phyloP scores from a whole-genome alignment of 2,329 filamentous ascomycete species.

The Hypoxylon sp. region DNA sequence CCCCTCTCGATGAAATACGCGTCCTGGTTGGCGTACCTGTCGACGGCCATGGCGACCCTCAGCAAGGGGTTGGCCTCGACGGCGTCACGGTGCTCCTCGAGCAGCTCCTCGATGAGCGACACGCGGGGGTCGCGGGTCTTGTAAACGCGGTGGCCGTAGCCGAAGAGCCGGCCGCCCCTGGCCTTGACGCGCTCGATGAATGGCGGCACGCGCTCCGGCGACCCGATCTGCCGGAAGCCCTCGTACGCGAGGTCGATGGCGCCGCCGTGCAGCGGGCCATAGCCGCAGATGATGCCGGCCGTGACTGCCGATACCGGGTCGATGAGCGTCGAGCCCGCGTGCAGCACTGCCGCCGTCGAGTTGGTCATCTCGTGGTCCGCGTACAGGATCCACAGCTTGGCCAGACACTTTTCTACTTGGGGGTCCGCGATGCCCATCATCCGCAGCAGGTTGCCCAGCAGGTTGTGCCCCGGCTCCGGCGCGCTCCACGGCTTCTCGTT shows the following conservation, averaged over 20 bases:
- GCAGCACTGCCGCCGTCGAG: slow-evolving; percentile 59
- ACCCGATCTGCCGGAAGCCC: slow-evolving; percentile 54
- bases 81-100: slow-evolving; percentile 42
- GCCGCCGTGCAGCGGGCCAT: slow-evolving; percentile 62
- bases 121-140: slow-evolving; percentile 47
- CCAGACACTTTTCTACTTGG: slow-evolving; percentile 48
- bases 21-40: slow-evolving; percentile 52
- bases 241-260: slow-evolving; percentile 62
- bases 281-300: slow-evolving; percentile 54
- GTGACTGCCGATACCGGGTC: slow-evolving; percentile 58
- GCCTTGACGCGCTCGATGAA: slow-evolving; percentile 57
- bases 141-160: slow-evolving; percentile 50
- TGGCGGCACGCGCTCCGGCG: slow-evolving; percentile 52
- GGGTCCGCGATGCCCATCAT: slow-evolving; percentile 59
- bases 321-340: slow-evolving; percentile 60
- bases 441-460: slow-evolving; percentile 59
- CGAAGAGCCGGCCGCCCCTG: slow-evolving; percentile 57
- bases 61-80: slow-evolving; percentile 51
- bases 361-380: slow-evolving; percentile 63
- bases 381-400: slow-evolving; percentile 58
- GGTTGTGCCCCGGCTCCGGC: slow-evolving; percentile 48
- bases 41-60: slow-evolving; percentile 54
- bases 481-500: slow-evolving; percentile 52
- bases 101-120: slow-evolving; percentile 44
- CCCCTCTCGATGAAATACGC: slow-evolving; percentile 53